Conservation (phyloP, 352 stramenopile genomes). For the Globisporangium cystogenes region DNA sequence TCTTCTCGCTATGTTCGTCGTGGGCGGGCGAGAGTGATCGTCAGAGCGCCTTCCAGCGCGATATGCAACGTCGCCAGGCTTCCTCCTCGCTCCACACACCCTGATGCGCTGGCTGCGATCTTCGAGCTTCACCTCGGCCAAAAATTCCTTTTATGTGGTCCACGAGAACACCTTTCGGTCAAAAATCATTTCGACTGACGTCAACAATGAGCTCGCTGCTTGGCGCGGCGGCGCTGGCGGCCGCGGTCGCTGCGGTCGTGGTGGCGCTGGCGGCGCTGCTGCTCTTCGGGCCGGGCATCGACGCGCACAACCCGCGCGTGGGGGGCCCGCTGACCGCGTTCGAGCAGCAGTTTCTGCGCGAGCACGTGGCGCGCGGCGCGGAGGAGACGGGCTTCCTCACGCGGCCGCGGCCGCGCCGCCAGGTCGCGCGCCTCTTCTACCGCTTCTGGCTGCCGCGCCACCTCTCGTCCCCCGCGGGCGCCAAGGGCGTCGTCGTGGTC, state of each 20-base stretch:
- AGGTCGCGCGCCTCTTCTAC: conserved; percentile 58
- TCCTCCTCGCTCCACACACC: too few species aligned
- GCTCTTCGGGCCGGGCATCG: conserved; percentile 56
- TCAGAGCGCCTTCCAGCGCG: too few species aligned
- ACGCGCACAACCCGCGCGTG: conserved; percentile 36
- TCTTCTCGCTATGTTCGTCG: too few species aligned
- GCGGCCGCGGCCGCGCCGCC: conserved; percentile 25
- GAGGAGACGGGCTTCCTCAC: conserved; percentile 52
- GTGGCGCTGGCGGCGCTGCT: background rate
- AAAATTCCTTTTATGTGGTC: too few species aligned
- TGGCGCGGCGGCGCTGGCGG: conserved; percentile 17
- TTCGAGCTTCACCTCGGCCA: too few species aligned
- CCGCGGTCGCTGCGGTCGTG: conserved; percentile 12
- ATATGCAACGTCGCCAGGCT: too few species aligned
- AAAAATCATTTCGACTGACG: too few species aligned
- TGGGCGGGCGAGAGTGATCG: too few species aligned
- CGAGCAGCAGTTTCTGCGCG: conserved; percentile 47
- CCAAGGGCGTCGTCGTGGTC: conserved; percentile 57
- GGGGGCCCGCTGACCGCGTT: conserved; percentile 28
- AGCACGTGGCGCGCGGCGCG: conserved; percentile 33
- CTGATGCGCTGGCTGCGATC: too few species aligned
- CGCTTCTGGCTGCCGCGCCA: conserved; percentile 58
- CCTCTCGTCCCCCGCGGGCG: conserved; percentile 19
- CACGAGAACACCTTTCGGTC: too few species aligned
- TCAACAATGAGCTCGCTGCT: conserved; percentile 13